Base-by-base conservation (phyloP, 2,329 filamentous ascomycete species). In the Claviceps humidiphila region DNA sequence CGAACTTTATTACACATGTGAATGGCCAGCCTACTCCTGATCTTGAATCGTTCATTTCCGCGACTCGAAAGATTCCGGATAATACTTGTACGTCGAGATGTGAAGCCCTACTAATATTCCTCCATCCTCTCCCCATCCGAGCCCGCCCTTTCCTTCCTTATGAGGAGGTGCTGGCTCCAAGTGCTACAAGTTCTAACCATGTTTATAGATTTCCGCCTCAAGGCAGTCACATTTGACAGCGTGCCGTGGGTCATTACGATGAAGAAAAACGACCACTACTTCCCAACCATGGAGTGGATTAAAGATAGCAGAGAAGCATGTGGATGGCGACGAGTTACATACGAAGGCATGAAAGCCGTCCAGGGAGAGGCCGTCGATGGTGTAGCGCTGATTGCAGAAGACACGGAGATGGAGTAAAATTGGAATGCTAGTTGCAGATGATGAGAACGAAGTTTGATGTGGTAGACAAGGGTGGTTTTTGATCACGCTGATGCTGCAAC, bases 181-280 rank as follows among this genome's bases (percentile, higher is more conserved):
- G 30, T 34, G 30, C 1, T 11, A 11, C 9, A 34, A 1, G 30
- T 34, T 34, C 30, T 34, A 34, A 34, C 4, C 30, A 11, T 34
- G 9, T 34, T 17, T n/a, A 37, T 53, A 85, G 82, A 98, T 70
- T 98, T 98, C 81, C 84, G 93, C 17, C 76, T 98, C 51, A 90
- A 91, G 67, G 89, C 93, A n/a, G 89, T 97, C 67, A 97, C 93
- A 0, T 98, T 98, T 63, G 93, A 98, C 67, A 95, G 94, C 62
- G 89, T 98, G 9, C 91, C 91, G 3, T 98, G 93, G 89, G 89
- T 98, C n/a, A 88, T 94, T 41, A 98, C 93, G 8, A 95, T 98
- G 87, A 98, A 98, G 82, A 97, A 97, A 79, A 96, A 96, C 61
- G 91, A 98, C 65, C 93, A 98, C 69, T 98, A 98, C 67, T 86